phyloP scores from a whole-genome alignment of 2,329 filamentous ascomycete species.

The Ophiocordyceps camponoti-floridani region DNA sequence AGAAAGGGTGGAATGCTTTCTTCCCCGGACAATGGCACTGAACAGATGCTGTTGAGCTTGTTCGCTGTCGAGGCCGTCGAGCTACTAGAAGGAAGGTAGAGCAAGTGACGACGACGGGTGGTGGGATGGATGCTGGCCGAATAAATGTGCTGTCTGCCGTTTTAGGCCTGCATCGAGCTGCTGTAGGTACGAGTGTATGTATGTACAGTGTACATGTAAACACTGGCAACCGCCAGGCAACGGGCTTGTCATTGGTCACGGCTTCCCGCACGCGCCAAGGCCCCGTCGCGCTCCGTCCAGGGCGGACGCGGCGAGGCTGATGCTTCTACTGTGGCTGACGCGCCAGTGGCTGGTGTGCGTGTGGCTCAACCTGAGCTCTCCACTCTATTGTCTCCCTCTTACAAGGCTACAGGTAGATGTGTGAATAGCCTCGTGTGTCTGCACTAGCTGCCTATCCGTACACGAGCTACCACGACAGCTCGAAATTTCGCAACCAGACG shows the following conservation, averaged over 20 bases:
- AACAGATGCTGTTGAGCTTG: not conserved
- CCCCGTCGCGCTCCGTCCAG: not conserved
- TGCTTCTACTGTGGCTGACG: not conserved
- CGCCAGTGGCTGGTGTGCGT: not conserved
- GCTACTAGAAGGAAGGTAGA: too few relatives aligned
- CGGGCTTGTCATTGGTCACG: slow-evolving; percentile 24
- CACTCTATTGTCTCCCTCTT: too few relatives aligned
- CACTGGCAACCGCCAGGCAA: slow-evolving; percentile 40
- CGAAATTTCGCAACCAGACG: not conserved
- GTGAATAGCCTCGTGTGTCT: not conserved
- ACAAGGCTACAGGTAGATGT: too few relatives aligned
- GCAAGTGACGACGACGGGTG: not conserved
- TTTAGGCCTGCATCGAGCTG: not conserved
- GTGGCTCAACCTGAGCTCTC: not conserved
- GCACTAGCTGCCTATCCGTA: not conserved
- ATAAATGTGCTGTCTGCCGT: too few relatives aligned
- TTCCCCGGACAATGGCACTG: not conserved
- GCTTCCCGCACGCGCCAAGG: not conserved
- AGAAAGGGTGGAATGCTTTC: not conserved
- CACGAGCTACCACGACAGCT: not conserved
- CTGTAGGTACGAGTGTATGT: not conserved
- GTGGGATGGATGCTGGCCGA: too few relatives aligned
- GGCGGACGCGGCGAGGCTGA: not conserved
- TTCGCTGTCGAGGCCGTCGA: not conserved
- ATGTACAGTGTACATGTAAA: slow-evolving; percentile 18